Base-by-base conservation (phyloP, 2,329 filamentous ascomycete genomes). In the Alternaria rosae region DNA sequence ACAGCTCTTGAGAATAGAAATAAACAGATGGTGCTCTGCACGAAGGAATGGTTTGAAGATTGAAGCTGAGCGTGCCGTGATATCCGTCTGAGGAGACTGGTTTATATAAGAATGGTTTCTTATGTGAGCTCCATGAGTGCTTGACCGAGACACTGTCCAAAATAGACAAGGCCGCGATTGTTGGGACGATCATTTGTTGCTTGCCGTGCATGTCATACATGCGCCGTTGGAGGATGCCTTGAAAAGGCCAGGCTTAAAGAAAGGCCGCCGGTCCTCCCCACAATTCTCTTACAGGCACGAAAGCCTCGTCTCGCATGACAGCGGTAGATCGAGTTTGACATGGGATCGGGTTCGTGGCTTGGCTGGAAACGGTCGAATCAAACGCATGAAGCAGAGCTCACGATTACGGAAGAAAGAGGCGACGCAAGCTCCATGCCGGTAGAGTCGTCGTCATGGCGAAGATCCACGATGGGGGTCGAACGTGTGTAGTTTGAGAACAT, bases 1-100 rank as follows among this genome's bases (percentile, higher is more conserved):
- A 74, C 76, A 78, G 76, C 76, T 78, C 76, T 70, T 45, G 58
- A 69, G 64, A 73, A 74, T 64, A 45, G 61, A 72, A 71, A 63
- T 66, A 64, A 62, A 72, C 50, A 62, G 62, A 66, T 61, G 54
- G 75, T 78, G 75, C 66, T 68, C 76, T 73, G 76, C 76, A 78
- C 76, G 57, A 69, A 68, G 54, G 61, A 66, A 73, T 56, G 59
- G 56, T 55, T 59, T 61, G 65, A 61, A 51, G 58, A 54, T 56
- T 57, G 59, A 66, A 63, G 60, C 47, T 68, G 64, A 62, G 67
- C 59, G 70, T 68, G 62, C 44, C 56, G 52, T 59, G 55, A 44
- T 57, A 67, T 57, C 53, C 51, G 57, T 58, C 52, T 48, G 53
- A 45, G 44, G 62, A 54, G 38, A 38, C 21, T 50, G 54, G 50